These are phyloP conservation scores for Prorocentrum cordatum DNA, from an alignment of 169 alveolate species.

Conservation along the genomic window DNA sequence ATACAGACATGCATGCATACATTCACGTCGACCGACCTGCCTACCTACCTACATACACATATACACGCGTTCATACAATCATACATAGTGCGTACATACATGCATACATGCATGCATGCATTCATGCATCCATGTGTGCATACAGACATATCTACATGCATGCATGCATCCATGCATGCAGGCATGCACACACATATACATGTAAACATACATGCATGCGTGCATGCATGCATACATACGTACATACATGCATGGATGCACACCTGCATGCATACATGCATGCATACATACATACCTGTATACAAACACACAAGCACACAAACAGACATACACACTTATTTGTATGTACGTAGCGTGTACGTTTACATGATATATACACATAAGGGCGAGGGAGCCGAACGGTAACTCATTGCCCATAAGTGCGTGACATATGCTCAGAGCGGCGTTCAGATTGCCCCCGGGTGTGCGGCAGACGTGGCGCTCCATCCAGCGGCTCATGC, in stretches of 20 bases:
- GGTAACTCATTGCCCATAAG: too few species aligned
- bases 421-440: too few species aligned
- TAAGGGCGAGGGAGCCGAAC: too few species aligned
- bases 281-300: not conserved
- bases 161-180: not conserved
- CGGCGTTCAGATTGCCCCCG: too few species aligned
- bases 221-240: not conserved
- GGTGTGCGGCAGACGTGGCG: too few species aligned
- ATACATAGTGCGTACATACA: not conserved
- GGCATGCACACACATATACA: not conserved
- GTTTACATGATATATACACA: too few species aligned
- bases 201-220: not conserved
- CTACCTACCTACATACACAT: too few species aligned
- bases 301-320: not conserved
- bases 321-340: not conserved
- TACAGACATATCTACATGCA: not conserved
- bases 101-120: not conserved
- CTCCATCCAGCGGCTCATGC: too few species aligned
- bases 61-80: not conserved
- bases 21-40: too few species aligned
- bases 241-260: not conserved
- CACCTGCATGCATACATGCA: not conserved
- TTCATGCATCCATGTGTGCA: not conserved
- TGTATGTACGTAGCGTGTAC: not conserved
- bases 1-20: too few species aligned